Percentiles rank a stretch among this genome's conserved stretches.
Conservation (phyloP, 192 early-diverging fungal species). For the Chytriomyces hyalinus region DNA sequence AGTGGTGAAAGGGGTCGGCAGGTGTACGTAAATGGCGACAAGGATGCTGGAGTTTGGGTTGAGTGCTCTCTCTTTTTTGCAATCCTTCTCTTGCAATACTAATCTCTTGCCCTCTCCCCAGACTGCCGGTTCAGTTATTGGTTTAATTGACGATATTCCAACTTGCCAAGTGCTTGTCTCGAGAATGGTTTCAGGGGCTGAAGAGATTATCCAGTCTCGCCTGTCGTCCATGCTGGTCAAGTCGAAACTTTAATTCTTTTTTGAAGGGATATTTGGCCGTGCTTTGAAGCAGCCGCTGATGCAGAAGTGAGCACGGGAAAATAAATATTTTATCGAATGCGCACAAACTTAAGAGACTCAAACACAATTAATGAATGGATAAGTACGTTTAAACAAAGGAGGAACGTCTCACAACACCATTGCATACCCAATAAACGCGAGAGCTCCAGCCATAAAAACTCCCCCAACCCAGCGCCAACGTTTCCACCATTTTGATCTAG, state of each 20-base stretch:
- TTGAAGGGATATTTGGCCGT: not conserved
- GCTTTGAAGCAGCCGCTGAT: not conserved
- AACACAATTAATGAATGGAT: no score
- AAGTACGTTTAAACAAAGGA: no score
- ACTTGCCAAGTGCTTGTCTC: slow-evolving; percentile 68
- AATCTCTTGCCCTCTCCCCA: slow-evolving; percentile 61
- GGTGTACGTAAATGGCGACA: slow-evolving; percentile 52
- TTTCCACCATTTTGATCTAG: not conserved
- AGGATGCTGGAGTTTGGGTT: slow-evolving; percentile 58
- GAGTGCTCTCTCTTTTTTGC: slow-evolving; percentile 5
- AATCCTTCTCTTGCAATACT: not conserved
- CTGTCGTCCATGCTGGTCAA: slow-evolving; percentile 41
- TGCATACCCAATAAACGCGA: not conserved
- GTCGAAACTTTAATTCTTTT: not conserved
- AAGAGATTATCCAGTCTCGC: slow-evolving; percentile 46
- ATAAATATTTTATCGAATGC: no score
- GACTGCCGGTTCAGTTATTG: slow-evolving; percentile 70
- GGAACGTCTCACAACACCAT: not conserved
- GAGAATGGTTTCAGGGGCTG: slow-evolving; percentile 63
- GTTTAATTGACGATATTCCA: slow-evolving; percentile 80
- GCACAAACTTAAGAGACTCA: no score
- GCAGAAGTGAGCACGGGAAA: not conserved
- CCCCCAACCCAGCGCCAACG: not conserved
- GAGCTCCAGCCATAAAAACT: not conserved
- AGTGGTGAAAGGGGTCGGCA: slow-evolving; percentile 59